These are phyloP conservation scores for Rubroboletus satanas DNA, from an alignment of 768 basidiomycete genomes.

Conservation along the genomic window DNA sequence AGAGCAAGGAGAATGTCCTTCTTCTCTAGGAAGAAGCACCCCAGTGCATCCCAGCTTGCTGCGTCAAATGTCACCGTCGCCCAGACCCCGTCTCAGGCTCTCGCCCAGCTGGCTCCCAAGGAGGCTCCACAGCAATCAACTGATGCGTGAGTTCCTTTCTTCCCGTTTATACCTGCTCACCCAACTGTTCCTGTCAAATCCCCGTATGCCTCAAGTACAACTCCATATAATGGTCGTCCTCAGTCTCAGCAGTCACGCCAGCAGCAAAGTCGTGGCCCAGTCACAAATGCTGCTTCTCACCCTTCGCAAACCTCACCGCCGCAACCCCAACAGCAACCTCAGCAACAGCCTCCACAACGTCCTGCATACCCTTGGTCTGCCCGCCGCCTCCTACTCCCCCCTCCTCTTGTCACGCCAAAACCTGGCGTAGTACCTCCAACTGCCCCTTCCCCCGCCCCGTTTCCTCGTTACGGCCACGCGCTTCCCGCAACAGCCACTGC, in stretches of 20 bases:
- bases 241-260: constrained; percentile 35
- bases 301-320: constrained; percentile 30
- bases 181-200: not conserved
- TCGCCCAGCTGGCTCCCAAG: constrained; percentile 50
- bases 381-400: constrained; percentile 64
- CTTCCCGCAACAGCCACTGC: constrained; percentile 73
- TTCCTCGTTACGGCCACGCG: constrained; percentile 95
- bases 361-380: constrained; percentile 83
- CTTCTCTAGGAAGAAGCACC: constrained; percentile 86
- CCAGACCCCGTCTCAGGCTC: constrained; percentile 64
- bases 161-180: constrained; percentile 1
- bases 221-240: constrained; percentile 22
- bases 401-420: constrained; percentile 61
- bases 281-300: constrained; percentile 28
- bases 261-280: constrained; percentile 35
- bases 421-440: constrained; percentile 62
- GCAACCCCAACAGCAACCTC: constrained; percentile 32
- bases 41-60: constrained; percentile 43
- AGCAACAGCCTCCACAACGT: constrained; percentile 39
- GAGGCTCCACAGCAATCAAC: constrained; percentile 25
- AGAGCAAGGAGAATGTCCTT: constrained; percentile 84
- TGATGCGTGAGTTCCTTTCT: constrained; percentile 36
- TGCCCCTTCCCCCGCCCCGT: constrained; percentile 78
- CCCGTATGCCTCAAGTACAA: constrained; percentile 4
- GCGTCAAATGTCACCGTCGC: constrained; percentile 50